Base-by-base conservation (phyloP, 768 basidiomycete genomes). In the Trametes meyenii region DNA sequence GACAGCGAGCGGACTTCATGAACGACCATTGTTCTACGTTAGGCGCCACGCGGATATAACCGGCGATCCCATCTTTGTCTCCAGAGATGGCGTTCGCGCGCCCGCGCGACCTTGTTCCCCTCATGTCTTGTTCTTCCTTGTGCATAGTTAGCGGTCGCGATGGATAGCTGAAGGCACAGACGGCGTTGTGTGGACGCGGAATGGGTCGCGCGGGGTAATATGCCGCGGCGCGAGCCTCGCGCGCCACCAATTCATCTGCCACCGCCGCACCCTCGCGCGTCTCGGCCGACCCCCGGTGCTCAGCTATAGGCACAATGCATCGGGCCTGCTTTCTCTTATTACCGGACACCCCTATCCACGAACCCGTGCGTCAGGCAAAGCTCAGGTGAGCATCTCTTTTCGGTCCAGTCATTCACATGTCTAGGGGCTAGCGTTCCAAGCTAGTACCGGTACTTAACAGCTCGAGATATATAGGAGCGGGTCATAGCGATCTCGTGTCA, bases 11-110 rank as follows among this genome's bases (percentile, higher is more conserved):
- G 50, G 16, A 42, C 42, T 17, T 35, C 29, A 40, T 43, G 44
- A 52, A 51, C 52, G 56, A 44, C 61, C 66, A 67, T 67, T 67
- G 66, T 67, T 64, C 66, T 57, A 8, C 23, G 52, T 57, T 49
- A 49, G 46, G 46, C 51, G 62, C 46, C 24, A 14, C 13, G 12
- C 26, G 46, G 46, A 10, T 29, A 24, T 29, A 26, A 29, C 46
- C 24, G 46, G 46, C 24, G 24, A 45, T 45, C 44, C 21, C 44
- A 19, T n/a, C 17, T 45, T 21, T 45, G 14, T n/a, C 17, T 45
- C 19, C 44, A 17, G 3, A 10, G 44, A 4, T 10, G 17, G 44
- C 16, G 10, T 4, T 19, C n/a, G 44, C 19, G 14, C 21, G 17
- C 44, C 17, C 44, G 44, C 44, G 19, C 44, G 44, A 17, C 44